A percentile compares a stretch with the other conserved stretches of the same genome.
Evolutionary conservation across 257 asterid species (phyloP).

Genomic region (Solanum microdontum): DNA sequence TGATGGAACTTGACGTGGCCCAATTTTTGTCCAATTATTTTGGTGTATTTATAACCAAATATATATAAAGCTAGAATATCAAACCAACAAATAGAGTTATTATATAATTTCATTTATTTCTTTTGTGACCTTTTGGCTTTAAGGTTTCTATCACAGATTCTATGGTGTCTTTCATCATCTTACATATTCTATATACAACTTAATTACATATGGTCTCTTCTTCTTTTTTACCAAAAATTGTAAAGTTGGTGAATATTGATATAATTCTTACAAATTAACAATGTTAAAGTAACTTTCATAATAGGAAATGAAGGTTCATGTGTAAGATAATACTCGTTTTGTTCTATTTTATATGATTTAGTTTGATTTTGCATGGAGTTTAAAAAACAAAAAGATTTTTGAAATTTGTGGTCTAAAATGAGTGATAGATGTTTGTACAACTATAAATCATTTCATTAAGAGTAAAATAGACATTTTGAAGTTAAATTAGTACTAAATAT

Average conservation of each 20-base stretch:
- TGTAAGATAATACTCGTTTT: no score
- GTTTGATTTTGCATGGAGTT: no score
- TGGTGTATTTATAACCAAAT: neutral
- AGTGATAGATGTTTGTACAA: fast-evolving
- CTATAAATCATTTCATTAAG: no score
- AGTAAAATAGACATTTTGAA: no score
- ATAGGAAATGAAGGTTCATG: neutral
- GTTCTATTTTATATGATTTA: neutral
- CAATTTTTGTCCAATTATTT: neutral
- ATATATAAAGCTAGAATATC: neutral
- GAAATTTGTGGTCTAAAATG: no score
- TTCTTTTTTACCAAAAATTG: neutral
- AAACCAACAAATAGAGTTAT: neutral
- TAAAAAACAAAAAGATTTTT: no score
- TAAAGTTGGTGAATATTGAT: neutral
- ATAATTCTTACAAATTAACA: neutral
- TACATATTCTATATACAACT: neutral
- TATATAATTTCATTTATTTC: neutral
- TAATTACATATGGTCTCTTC: neutral
- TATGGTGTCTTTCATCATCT: neutral
- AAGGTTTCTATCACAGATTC: neutral
- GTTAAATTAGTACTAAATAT: no score
- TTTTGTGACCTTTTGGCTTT: neutral
- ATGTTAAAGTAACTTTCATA: neutral
- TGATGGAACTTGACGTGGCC: neutral